Base-by-base conservation (phyloP, 2,329 filamentous ascomycete species). In the Cladosporium phlei region DNA sequence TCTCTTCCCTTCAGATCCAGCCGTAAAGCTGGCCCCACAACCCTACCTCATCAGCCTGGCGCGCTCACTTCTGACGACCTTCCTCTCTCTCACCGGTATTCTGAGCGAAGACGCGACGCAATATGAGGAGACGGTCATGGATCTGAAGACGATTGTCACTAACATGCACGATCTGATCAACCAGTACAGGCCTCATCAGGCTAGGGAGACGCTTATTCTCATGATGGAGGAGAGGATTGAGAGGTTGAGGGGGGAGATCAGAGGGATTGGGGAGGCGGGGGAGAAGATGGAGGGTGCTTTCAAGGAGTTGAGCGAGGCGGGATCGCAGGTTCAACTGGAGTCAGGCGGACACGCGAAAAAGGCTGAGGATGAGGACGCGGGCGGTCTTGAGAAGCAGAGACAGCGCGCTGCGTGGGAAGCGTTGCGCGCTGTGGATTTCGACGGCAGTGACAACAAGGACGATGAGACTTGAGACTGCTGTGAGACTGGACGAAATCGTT, bases 111-210 rank as follows among this genome's bases (percentile, higher is more conserved):
- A 83, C 35, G 85, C 88, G 1, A 54, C 52, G 3, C 55, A 57
- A 7, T 85, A 82, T 42, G 73, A 78, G 20, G 76, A 80, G 32
- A 95, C 95, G 63, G 76, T 91, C 35, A 74, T 80, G 34, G 85
- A 97, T 64, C 69, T 98, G 24, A 78, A 85, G 58, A 89, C 84
- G 12, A 71, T 97, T 21, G 84, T 95, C 53, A 83, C 91, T 65
- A 97, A 97, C 65, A 85, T 94, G 60, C 89, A 96, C 67, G 88
- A 94, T 60, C 77, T 95, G 45, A 81, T 97, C 55, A 98, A 98
- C 66, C 84, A 95, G 66, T 97, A 95, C 68, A 79, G 91, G 24
- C 90, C 90, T 8, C 90, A 96, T 64, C 91, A 97, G 69, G 89
- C 90, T 19, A 73, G 91, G 34, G 90, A 96, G 70, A 89, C 84